phyloP scores from a whole-genome alignment of 2,329 filamentous ascomycete species.

The Fusarium nurragi region DNA sequence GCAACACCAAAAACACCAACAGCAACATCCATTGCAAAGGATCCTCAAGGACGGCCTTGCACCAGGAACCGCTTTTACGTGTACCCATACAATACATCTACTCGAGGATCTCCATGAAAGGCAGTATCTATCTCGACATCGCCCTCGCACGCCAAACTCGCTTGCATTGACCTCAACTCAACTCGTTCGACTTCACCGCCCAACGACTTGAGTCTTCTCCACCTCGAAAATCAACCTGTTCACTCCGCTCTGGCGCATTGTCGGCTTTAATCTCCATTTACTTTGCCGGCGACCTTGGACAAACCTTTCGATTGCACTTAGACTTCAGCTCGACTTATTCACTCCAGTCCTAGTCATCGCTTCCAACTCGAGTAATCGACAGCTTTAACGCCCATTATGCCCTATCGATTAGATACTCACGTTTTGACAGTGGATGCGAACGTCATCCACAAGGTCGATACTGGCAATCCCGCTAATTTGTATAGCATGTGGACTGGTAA shows the following conservation, averaged over 20 bases:
- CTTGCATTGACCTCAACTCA: slow-evolving; percentile 30
- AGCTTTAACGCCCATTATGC: slow-evolving; percentile 69
- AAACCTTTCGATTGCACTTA: slow-evolving; percentile 13
- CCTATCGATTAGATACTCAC: slow-evolving; percentile 81
- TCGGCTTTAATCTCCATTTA: slow-evolving; percentile 33
- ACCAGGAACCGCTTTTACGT: slow-evolving; percentile 16
- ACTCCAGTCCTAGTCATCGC: slow-evolving; percentile 21
- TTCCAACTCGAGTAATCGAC: slow-evolving; percentile 50
- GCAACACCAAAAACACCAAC: slow-evolving; percentile 13
- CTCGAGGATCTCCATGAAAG: slow-evolving; percentile 39
- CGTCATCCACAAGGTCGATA: slow-evolving; percentile 95
- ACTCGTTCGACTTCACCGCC: slow-evolving; percentile 4
- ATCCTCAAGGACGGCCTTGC: slow-evolving; percentile 20
- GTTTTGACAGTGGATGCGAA: slow-evolving; percentile 91
- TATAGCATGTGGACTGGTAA: slow-evolving; percentile 98
- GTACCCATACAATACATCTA: slow-evolving; percentile 34
- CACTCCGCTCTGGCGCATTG: slow-evolving; percentile 34
- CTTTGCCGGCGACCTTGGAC: slow-evolving; percentile 30
- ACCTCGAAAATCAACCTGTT: slow-evolving; percentile 9
- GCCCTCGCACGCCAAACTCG: slow-evolving; percentile 26
- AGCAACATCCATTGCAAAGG: slow-evolving; percentile 23
- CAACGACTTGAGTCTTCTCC: slow-evolving; percentile 7
- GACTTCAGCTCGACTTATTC: slow-evolving; percentile 18
- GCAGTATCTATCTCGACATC: slow-evolving; percentile 36
- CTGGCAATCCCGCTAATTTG: slow-evolving; percentile 88